Evolutionary conservation across 768 basidiomycete genomes (phyloP), one percentile per base, ranked within the genome.

Genomic region (Tylopilus plumbeoviolaceoides): DNA sequence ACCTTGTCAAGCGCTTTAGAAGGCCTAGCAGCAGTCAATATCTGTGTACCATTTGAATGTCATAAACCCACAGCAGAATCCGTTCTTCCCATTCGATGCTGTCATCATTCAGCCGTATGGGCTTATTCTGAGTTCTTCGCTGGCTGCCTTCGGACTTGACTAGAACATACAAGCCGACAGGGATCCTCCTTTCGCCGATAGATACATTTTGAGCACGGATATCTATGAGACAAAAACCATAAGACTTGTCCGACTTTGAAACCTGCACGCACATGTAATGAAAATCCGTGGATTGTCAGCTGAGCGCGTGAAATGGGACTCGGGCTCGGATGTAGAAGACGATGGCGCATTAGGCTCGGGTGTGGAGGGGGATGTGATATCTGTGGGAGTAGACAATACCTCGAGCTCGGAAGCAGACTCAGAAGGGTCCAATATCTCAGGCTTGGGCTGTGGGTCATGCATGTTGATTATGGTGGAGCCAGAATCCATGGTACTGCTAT

Each of bases 61-160:
- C n/a, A n/a, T n/a, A n/a, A n/a, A n/a, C n/a, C n/a, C n/a, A n/a
- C n/a, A n/a, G n/a, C n/a, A n/a, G n/a, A n/a, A n/a, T n/a, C n/a
- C n/a, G n/a, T 20, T 44, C 49, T 7, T 44, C 42, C 49, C 49
- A 50, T 44, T 50, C 49, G 23, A 50, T 20, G 20, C 10, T 11
- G 12, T 6, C 12, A 27, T 50, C 33, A 8, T 11, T 35, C 17
- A 43, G 7, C 7, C 31, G 33, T 15, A 36, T 27, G 14, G 42
- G 27, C 23, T 50, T 36, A 15, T 23, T 44, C 20, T 35, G 31
- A 9, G 49, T 50, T 20, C 42, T 50, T 44, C 33, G 31, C 43
- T 35, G 31, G 7, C 6, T 1, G 1, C 8, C 41, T 20, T 17
- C 9, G 10, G 43, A 44, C 33, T 36, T 21, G 25, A 50, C 25